Base-by-base conservation (phyloP, 108 stramenopile genomes). In the Chaetoceros tenuissimus region DNA sequence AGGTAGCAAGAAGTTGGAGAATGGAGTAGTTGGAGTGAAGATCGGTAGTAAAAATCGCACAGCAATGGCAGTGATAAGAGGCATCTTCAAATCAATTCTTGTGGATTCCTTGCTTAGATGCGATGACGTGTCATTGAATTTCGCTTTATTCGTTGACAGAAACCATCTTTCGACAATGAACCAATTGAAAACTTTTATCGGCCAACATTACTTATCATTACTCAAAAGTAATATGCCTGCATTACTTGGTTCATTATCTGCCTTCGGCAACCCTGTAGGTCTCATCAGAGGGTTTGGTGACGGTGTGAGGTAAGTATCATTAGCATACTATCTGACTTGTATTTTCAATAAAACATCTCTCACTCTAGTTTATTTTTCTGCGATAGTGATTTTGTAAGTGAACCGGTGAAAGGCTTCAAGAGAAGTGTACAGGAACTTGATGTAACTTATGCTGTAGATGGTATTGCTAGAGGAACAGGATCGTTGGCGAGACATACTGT, bases 201-300 rank as follows among this genome's bases (percentile, higher is more conserved):
- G 53, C 1, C 80, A 84, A 20, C 93, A 94, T 58, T 95, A 95
- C 63, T 29, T 80, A 46, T 56, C 77, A 31, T 82, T 83, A 16
- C 40, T 94, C 8, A 72, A 80, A 43, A 72, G 78, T 49, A 91
- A 94, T 50, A 77, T 92, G 3, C 86, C 92, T 43, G 79, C 79
- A 19, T 65, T 95, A 47, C 63, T 95, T 13, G 94, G 92, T 1
- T 78, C 84, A 2, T 69, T 95, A 48, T 66, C 86, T 26, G 89
- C 89, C 0, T 75, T 95, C 59, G 94, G 94, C 16, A 95, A 95
- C 44, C 94, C 94, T 23, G 63, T 93, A 7, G 91, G 89, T 22
- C 66, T 95, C 54, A 74, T 90, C 7, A 79, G 87, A 0, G 86
- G 87, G 19, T 50, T 95, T 53, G 87, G 89, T 2, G 85, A 85